Conservation (phyloP, 2,329 filamentous ascomycete species). For the Penicillium sp. region DNA sequence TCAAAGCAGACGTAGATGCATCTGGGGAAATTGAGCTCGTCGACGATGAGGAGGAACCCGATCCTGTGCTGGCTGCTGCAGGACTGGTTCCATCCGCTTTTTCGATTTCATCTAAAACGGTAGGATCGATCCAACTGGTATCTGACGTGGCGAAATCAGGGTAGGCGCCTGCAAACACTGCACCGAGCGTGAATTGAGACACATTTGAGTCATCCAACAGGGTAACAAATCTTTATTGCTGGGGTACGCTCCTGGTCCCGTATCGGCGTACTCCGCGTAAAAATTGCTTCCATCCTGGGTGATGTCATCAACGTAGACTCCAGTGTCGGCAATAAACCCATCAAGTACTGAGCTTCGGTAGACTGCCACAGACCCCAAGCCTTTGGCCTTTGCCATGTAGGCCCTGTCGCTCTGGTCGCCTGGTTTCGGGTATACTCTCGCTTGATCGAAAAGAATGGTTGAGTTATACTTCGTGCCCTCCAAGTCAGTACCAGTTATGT, state of each 20-base stretch:
- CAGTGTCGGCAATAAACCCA: conserved; percentile 36
- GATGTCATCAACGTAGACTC: conserved; percentile 25
- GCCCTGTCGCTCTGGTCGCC: conserved; percentile 40
- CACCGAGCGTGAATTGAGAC: conserved; percentile 34
- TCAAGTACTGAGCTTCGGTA: conserved; percentile 44
- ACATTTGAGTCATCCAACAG: conserved; percentile 36
- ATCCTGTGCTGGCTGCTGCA: not conserved
- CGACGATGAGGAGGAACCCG: not conserved
- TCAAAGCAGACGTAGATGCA: not conserved
- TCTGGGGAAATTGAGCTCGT: not conserved
- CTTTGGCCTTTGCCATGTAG: conserved; percentile 46
- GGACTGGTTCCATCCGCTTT: conserved; percentile 28
- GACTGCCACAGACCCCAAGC: conserved; percentile 41
- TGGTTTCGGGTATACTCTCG: conserved; percentile 35
- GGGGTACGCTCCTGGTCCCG: conserved; percentile 43
- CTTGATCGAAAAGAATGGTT: conserved; percentile 44
- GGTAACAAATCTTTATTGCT: conserved; percentile 40
- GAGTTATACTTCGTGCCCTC: conserved; percentile 33
- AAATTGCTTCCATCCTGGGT: conserved; percentile 35
- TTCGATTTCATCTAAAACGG: conserved; percentile 34
- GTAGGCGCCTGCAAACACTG: conserved; percentile 39
- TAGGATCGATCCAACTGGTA: conserved; percentile 40
- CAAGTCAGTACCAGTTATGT: conserved; percentile 37
- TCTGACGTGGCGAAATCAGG: conserved; percentile 34
- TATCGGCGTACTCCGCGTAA: conserved; percentile 46